Evolutionary conservation across 345 rosid genomes (phyloP), one percentile per base, ranked within the genome.

Genomic region (Syzygium jambos): DNA sequence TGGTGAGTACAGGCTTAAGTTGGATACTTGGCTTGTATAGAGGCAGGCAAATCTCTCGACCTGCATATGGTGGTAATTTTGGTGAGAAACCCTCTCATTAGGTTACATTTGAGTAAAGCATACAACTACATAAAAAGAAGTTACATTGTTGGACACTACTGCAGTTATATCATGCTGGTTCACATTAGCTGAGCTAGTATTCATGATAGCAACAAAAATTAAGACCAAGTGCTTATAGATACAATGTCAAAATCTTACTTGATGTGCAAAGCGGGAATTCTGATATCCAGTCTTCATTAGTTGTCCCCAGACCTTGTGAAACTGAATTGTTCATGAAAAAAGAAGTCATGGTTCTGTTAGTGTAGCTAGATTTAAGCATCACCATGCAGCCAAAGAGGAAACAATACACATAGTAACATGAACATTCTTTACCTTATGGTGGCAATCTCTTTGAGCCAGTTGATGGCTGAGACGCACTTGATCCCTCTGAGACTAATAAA

Each of bases 21-120:
- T 98, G 55, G 99, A 95, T 51, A 98, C 98, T 90, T 95, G 96
- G 91, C 99, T 95, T 3, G 99, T 95, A 89, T 96, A 98, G 38
- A 98, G 97, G 92, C 99, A 98, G 3, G 99, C 99, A 86, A 96
- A 98, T 94, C 99, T 98, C 93, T 98, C 99, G 46, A 98, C 99
- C 99, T 97, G 93, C 84, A 87, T 78, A 34, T 52, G 63, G 86
- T 52, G 63, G 86, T 15, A 85, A 85, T 30, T 54, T 27, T 17
- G 56, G 23, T 49, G 23, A 41, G 34, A 73, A 86, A 86, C n/a
- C 38, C 51, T 61, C 49, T 61, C n/a, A 65, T 85, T 56, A 53
- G 65, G 16, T 22, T 19, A n/a, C 15, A 84, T 13, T 43, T 34
- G 78, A 34, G 46, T 38, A 68, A 68, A 34, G 78, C 46, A 68